phyloP scores from a whole-genome alignment of 371 early-diverging fungal species.

The Circinella minor region DNA sequence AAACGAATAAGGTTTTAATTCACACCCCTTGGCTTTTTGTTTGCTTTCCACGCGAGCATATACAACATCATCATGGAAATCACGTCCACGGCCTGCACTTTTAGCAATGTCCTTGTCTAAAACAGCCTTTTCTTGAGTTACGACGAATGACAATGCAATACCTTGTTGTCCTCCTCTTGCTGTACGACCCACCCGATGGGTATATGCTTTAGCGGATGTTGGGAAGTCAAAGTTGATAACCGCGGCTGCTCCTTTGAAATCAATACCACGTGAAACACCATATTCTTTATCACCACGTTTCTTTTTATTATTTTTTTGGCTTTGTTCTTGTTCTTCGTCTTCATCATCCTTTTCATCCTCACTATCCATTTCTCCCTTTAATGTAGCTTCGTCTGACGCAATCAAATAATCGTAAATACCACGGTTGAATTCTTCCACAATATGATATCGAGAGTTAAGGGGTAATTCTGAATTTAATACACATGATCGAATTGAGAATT shows the following conservation, averaged over 20 bases:
- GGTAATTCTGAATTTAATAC: slow-evolving; percentile 96
- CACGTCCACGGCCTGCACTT: slow-evolving; percentile 41
- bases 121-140: slow-evolving; percentile 48
- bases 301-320: slow-evolving; percentile 39
- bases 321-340: slow-evolving; percentile 32
- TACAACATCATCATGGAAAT: slow-evolving; percentile 64
- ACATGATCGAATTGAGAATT: slow-evolving; percentile 90
- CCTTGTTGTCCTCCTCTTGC: slow-evolving; percentile 93
- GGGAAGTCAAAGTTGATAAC: slow-evolving; percentile 99
- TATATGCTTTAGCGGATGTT: slow-evolving; percentile 85
- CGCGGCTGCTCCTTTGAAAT: slow-evolving; percentile 91
- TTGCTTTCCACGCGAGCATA: slow-evolving; percentile 76
- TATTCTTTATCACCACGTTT: slow-evolving; percentile 82
- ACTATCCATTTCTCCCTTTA: slow-evolving; percentile 74
- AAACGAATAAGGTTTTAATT: slow-evolving; percentile 80
- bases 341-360: slow-evolving; percentile 44
- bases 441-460: slow-evolving; percentile 85
- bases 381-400: slow-evolving; percentile 90
- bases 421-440: slow-evolving; percentile 96
- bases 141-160: slow-evolving; percentile 88
- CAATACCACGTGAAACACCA: slow-evolving; percentile 97
- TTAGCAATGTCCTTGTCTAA: slow-evolving; percentile 35
- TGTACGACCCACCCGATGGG: slow-evolving; percentile 97
- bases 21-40: slow-evolving; percentile 66
- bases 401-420: slow-evolving; percentile 97